phyloP scores from a whole-genome alignment of 495 filamentous ascomycete genomes.

The Aspergillus wentii region DNA sequence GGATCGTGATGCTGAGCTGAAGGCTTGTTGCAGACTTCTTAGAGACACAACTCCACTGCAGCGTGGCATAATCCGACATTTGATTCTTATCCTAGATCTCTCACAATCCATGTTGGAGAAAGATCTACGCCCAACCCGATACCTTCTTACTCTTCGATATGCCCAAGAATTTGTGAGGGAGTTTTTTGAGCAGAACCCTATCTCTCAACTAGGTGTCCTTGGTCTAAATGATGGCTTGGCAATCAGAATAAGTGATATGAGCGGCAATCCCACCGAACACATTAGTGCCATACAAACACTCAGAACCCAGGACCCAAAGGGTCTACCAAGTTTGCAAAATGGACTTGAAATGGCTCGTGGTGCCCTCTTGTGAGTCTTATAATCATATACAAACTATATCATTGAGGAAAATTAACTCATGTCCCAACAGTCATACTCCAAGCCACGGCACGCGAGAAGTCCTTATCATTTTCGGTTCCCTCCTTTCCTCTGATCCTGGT shows the following conservation, averaged over 20 bases:
- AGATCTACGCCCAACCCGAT: conserved; percentile 82
- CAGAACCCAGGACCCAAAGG: conserved; percentile 74
- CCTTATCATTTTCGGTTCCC: conserved; percentile 85
- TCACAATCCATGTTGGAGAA: conserved; percentile 93
- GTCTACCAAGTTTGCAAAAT: conserved; percentile 89
- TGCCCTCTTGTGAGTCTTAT: conserved; percentile 64
- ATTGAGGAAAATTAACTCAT: conserved; percentile 12
- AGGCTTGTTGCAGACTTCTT: conserved; percentile 52
- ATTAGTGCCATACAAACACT: conserved; percentile 68
- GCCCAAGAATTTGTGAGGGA: conserved; percentile 85
- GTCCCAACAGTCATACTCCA: conserved; percentile 65
- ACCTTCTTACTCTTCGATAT: conserved; percentile 76
- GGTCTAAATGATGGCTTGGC: conserved; percentile 91
- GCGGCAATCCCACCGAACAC: conserved; percentile 86
- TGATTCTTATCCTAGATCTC: conserved; percentile 89
- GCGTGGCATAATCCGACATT: conserved; percentile 91
- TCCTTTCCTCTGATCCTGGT: conserved; percentile 84
- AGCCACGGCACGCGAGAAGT: conserved; percentile 90
- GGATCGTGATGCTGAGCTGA: conserved; percentile 6
- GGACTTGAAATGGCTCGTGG: conserved; percentile 91
- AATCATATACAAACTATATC: too few species aligned
- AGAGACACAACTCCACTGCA: conserved; percentile 93
- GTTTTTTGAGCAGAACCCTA: conserved; percentile 99
- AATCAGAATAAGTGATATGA: conserved; percentile 78
- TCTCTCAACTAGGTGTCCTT: conserved; percentile 86